Base-by-base conservation (phyloP, 148 eudicot genomes). In the Hydrangea macrophylla region DNA sequence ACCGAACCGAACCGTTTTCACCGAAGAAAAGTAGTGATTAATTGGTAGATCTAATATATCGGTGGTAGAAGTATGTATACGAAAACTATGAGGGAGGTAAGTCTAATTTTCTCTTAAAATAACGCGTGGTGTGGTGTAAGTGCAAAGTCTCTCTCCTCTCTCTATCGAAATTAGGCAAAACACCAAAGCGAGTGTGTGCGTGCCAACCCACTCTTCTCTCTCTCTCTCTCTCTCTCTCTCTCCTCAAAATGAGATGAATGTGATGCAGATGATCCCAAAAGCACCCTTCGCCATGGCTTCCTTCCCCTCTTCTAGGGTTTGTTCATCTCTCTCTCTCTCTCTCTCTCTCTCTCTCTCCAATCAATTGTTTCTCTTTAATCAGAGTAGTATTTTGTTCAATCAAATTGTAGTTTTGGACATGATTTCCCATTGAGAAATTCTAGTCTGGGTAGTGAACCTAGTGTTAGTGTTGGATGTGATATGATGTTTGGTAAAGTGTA, bases 221-320 rank as follows among this genome's bases (percentile, higher is more conserved):
- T 60, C 63, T 27, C 65, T 27, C 50, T 30, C 17, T 6, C 7
- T 58, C 7, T 44, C 45, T 50, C 59, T 51, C 36, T 54, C 6
- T 5, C 11, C 2, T n/a, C 39, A 61, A 37, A 9, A 58, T 57
- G 63, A 54, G 1, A 0, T 42, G 17, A 58, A 70, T 11, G 53
- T 71, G 76, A 72, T 84, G 85, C 89, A 76, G 55, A 78, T 81
- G 85, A 74, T 83, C 55, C 81, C 75, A 28, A 74, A 67, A 72
- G 30, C 85, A 13, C 71, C 86, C 65, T 72, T 68, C 50, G 85
- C 85, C 71, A 90, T 90, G 92, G 82, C 82, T 40, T 73, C 90
- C 67, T 63, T 87, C 53, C 86, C 88, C 78, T 78, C 80, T 76
- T 65, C 87, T 61, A 64, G 76, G 88, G 96, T 83, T 67, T 22